phyloP scores from a whole-genome alignment of 768 basidiomycete genomes.

The Exsudoporus frostii region DNA sequence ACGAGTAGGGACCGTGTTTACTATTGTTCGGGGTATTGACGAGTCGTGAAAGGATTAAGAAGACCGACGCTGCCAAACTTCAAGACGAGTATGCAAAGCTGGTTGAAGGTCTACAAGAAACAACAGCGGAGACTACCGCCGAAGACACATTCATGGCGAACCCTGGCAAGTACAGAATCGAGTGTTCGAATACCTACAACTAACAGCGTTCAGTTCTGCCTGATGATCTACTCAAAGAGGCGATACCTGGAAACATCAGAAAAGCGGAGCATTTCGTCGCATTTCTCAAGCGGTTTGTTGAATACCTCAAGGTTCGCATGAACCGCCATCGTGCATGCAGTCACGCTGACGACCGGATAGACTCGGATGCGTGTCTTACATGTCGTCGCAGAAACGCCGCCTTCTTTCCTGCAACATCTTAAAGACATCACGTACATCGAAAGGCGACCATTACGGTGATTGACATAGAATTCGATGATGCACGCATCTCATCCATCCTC shows the following conservation, averaged over 20 bases:
- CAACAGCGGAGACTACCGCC: conserved; percentile 49
- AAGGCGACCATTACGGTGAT: conserved; percentile 81
- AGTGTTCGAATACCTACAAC: background rate
- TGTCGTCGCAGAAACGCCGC: conserved; percentile 96
- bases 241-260: conserved; percentile 95
- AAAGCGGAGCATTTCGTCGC: conserved; percentile 99
- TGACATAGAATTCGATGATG: conserved; percentile 2
- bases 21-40: conserved; percentile 3
- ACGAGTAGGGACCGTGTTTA: conserved; percentile 62
- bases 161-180: conserved; percentile 56
- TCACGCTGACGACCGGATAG: conserved; percentile 40
- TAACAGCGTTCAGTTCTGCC: conserved; percentile 65
- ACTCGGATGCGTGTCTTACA: conserved; percentile 99
- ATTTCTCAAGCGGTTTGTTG: conserved; percentile 96
- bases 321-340: background rate
- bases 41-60: conserved; percentile 69
- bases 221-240: conserved; percentile 91
- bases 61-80: conserved; percentile 86
- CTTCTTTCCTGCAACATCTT: conserved; percentile 94
- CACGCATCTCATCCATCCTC: background rate
- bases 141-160: conserved; percentile 88
- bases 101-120: conserved; percentile 89
- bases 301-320: conserved; percentile 84
- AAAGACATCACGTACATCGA: conserved; percentile 99
- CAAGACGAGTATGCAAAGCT: conserved; percentile 96